A percentile compares a stretch with the other conserved stretches of the same genome.
These are phyloP conservation scores for Diddensiella transvaalensis DNA, from an alignment of 805 yeast species.

Conservation along the genomic window DNA sequence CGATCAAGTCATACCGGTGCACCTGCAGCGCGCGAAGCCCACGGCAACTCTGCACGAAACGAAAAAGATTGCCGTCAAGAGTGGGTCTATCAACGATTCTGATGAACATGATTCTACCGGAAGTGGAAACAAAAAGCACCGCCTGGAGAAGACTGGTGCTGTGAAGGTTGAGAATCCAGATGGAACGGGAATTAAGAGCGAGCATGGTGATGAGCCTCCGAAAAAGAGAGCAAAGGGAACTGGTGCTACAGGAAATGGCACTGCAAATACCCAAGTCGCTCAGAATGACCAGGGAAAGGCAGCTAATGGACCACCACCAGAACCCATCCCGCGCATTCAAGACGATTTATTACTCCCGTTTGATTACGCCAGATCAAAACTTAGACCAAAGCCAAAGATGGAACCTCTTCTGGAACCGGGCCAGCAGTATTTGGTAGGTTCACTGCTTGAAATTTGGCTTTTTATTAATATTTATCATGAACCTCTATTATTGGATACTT, in stretches of 20 bases:
- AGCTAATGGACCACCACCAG: background rate
- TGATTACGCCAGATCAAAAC: background rate
- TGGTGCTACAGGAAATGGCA: background rate
- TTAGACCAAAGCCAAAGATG: constrained; percentile 13
- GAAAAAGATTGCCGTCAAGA: constrained; percentile 7
- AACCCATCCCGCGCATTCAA: constrained; percentile 9
- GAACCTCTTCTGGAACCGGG: constrained; percentile 9
- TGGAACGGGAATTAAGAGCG: background rate
- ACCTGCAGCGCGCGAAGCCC: constrained; percentile 13
- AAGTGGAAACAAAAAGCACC: background rate
- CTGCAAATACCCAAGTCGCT: too few species aligned
- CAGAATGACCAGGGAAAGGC: background rate
- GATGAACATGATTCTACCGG: constrained; percentile 1
- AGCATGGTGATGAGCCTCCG: background rate
- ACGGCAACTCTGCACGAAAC: background rate
- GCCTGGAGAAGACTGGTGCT: constrained; percentile 9
- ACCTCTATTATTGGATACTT: constrained; percentile 62
- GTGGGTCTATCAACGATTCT: constrained; percentile 3
- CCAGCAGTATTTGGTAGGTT: constrained; percentile 22
- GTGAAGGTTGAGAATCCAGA: constrained; percentile 2
- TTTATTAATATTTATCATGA: constrained; percentile 68
- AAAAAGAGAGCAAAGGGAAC: background rate
- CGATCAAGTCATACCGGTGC: constrained; percentile 30
- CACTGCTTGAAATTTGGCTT: constrained; percentile 61
- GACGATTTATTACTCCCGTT: constrained; percentile 11